A percentile compares a stretch with the other conserved stretches of the same genome.
phyloP scores from a whole-genome alignment of 139 green algal species.

The Chlamydomonas incerta region DNA sequence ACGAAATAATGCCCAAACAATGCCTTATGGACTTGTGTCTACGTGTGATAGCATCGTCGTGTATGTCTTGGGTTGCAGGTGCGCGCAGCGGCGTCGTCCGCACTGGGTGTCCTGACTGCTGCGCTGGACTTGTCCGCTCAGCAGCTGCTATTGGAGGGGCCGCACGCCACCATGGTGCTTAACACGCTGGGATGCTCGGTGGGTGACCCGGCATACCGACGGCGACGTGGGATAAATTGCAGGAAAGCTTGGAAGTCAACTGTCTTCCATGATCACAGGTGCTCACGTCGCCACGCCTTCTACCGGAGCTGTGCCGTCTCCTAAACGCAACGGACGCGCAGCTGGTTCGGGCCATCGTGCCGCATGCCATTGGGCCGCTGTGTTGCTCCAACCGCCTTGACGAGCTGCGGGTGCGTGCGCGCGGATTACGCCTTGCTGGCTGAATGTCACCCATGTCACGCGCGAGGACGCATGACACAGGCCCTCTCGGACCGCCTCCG shows the following conservation, averaged over 20 bases:
- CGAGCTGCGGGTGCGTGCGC: slow-evolving; percentile 22
- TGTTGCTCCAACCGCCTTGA: slow-evolving; percentile 1
- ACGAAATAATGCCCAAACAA: too few species aligned
- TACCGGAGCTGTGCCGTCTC: slow-evolving; percentile 48
- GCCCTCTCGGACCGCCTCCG: too few species aligned
- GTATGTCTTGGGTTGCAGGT: too few species aligned
- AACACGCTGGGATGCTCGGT: not conserved
- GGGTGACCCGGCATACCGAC: not conserved
- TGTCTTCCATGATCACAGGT: not conserved
- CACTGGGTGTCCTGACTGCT: too few species aligned
- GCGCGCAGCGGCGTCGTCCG: too few species aligned
- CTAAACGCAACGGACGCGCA: not conserved
- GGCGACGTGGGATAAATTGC: not conserved
- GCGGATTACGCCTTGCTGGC: not conserved
- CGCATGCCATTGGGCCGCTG: slow-evolving; percentile 53
- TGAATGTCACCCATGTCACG: not conserved
- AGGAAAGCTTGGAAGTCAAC: not conserved
- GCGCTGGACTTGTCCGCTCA: too few species aligned
- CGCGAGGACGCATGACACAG: too few species aligned
- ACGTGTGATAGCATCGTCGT: not conserved
- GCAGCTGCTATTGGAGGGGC: too few species aligned
- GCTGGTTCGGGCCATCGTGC: slow-evolving; percentile 26
- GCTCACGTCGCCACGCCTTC: slow-evolving; percentile 15
- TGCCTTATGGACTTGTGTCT: too few species aligned
- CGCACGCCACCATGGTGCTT: too few species aligned